A percentile compares a stretch with the other conserved stretches of the same genome.
These are phyloP conservation scores for Trametes sanguinea DNA, from an alignment of 768 basidiomycete species.

Conservation along the genomic window DNA sequence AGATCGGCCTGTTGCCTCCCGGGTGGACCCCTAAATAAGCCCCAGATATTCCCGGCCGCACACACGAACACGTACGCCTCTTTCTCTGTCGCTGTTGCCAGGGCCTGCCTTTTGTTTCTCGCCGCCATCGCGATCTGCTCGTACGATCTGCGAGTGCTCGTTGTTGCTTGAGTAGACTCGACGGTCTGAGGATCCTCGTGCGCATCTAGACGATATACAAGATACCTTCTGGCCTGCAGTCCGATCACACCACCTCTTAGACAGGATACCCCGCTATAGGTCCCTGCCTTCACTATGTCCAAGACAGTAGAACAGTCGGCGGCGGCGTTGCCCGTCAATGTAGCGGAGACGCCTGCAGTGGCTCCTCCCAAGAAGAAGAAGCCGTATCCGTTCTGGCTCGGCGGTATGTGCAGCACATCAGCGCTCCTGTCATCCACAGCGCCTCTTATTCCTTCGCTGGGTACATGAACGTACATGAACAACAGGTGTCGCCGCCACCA, in stretches of 20 bases:
- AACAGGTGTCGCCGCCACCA: slow-evolving; percentile 74
- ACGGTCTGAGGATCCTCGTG: background rate
- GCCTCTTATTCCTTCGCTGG: slow-evolving; percentile 4
- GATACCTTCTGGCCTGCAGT: background rate
- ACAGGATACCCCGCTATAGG: slow-evolving; percentile 3
- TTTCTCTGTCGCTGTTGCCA: background rate
- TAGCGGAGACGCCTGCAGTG: background rate
- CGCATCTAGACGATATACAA: slow-evolving; percentile 13
- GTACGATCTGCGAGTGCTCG: background rate
- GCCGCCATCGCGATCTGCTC: slow-evolving; percentile 4
- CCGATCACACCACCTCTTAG: background rate
- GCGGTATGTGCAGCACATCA: slow-evolving; percentile 48
- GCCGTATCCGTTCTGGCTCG: slow-evolving; percentile 86
- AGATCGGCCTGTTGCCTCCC: slow-evolving; percentile 7
- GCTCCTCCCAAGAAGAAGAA: slow-evolving; percentile 43
- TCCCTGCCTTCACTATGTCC: slow-evolving; percentile 6
- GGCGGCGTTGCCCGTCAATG: slow-evolving; percentile 13
- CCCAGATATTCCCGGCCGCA: slow-evolving; percentile 12
- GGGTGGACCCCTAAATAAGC: slow-evolving; percentile 13
- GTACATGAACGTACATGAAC: background rate
- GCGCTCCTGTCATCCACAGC: background rate
- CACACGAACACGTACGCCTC: slow-evolving; percentile 7
- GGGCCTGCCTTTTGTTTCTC: background rate
- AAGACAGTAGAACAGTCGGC: slow-evolving; percentile 18
- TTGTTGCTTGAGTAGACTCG: slow-evolving; percentile 1